Conservation (phyloP, 2,329 filamentous ascomycete species). For the Xylaria digitata region DNA sequence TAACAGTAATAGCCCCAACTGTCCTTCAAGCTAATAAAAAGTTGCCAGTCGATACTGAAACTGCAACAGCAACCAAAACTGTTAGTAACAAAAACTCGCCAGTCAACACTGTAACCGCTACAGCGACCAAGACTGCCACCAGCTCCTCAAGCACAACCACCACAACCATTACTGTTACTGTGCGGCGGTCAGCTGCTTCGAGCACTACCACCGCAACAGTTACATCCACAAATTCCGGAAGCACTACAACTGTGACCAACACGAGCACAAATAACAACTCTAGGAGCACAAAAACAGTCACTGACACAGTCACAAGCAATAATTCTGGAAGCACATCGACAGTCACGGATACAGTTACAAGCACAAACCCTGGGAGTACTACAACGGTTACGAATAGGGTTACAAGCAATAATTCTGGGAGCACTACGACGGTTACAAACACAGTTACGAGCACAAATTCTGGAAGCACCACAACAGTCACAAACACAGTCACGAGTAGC, state of each 20-base stretch:
- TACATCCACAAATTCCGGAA: not conserved
- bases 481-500: not conserved
- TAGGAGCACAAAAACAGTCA: not conserved
- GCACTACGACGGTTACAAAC: not conserved
- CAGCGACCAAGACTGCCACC: constrained; percentile 7
- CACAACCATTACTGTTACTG: constrained; percentile 22
- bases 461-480: not conserved
- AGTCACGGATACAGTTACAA: not conserved
- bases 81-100: not conserved
- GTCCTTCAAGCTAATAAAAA: constrained; percentile 20
- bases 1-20: not conserved
- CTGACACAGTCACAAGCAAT: not conserved
- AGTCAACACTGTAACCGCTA: constrained; percentile 24
- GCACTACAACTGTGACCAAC: not conserved
- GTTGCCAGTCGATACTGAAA: constrained; percentile 8
- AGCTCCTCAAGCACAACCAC: constrained; percentile 20
- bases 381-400: constrained; percentile 5
- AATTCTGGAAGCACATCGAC: not conserved
- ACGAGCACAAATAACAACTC: not conserved
- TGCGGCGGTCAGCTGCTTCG: not conserved
- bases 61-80: constrained; percentile 17
- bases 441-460: not conserved
- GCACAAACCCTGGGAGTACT: not conserved
- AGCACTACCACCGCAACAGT: constrained; percentile 2
- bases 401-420: not conserved